Evolutionary conservation across 1,284 basidiomycete species (phyloP).

Genomic region (Sporisorium iseilematis-ciliati): DNA sequence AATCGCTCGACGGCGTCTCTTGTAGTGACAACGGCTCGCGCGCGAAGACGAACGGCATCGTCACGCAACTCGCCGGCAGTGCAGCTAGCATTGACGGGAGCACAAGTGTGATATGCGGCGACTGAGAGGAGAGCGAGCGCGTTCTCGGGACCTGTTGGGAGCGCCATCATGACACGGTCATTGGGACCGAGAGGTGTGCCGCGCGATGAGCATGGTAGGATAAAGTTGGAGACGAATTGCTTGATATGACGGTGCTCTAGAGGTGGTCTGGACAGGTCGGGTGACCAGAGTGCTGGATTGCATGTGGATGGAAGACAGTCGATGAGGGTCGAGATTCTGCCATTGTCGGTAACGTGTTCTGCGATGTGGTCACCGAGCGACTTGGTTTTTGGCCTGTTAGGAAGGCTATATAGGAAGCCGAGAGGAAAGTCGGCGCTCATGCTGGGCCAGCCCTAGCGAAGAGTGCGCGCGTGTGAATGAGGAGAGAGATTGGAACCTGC

Average conservation of each 20-base stretch:
- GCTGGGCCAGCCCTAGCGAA: conserved; percentile 49
- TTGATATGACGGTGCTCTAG: conserved; percentile 66
- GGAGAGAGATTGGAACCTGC: not conserved
- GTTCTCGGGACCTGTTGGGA: conserved; percentile 68
- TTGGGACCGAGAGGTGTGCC: conserved; percentile 58
- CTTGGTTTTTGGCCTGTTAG: conserved; percentile 48
- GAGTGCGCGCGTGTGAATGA: conserved; percentile 12
- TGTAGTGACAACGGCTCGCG: conserved; percentile 67
- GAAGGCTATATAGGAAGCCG: conserved; percentile 63
- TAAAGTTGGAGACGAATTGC: conserved; percentile 61
- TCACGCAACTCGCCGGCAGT: conserved; percentile 68
- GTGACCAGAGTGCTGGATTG: conserved; percentile 66
- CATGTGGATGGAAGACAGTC: conserved; percentile 65
- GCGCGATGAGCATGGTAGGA: conserved; percentile 53
- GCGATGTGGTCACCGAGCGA: conserved; percentile 68
- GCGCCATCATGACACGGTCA: conserved; percentile 69
- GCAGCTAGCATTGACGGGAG: conserved; percentile 68
- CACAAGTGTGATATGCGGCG: conserved; percentile 68
- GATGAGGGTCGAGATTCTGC: conserved; percentile 59
- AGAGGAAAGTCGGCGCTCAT: conserved; percentile 64
- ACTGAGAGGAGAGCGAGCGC: conserved; percentile 65
- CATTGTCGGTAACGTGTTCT: conserved; percentile 67
- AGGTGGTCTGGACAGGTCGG: conserved; percentile 65
- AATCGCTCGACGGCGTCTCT: conserved; percentile 65
- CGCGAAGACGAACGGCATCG: conserved; percentile 67